A percentile compares a stretch with the other conserved stretches of the same genome.
phyloP scores from a whole-genome alignment of 202 grass and related monocot species.

The Zizania palustris region DNA sequence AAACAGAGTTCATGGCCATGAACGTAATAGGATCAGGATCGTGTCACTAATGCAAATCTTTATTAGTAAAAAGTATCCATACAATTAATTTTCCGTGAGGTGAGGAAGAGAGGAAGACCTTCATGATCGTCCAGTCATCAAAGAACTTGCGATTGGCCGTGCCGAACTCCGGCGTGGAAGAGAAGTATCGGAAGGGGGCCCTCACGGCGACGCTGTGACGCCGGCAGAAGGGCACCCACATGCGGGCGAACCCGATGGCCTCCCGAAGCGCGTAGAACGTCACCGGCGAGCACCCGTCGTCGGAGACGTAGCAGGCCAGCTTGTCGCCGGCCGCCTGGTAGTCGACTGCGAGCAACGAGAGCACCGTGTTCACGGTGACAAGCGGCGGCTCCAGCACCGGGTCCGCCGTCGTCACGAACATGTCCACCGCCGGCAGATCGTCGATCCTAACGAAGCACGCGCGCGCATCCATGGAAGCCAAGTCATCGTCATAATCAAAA shows the following conservation, averaged over 20 bases:
- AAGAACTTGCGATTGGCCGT: conserved; percentile 12
- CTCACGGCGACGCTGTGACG: conserved; percentile 36
- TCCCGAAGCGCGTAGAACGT: conserved; percentile 63
- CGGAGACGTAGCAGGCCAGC: conserved; percentile 73
- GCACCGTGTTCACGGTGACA: conserved; percentile 64
- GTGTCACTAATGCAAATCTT: too few species aligned
- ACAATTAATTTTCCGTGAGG: too few species aligned
- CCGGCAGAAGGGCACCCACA: conserved; percentile 78
- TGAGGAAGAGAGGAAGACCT: conserved; percentile 20
- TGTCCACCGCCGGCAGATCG: conserved; percentile 57
- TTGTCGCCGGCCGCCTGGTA: conserved; percentile 55
- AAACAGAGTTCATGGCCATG: background rate
- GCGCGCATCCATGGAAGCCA: background rate
- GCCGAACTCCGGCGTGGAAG: background rate
- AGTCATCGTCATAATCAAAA: background rate
- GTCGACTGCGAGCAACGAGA: conserved; percentile 69
- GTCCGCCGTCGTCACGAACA: conserved; percentile 85
- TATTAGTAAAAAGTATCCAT: too few species aligned
- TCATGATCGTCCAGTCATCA: conserved; percentile 20
- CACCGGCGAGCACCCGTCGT: conserved; percentile 66
- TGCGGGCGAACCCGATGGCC: conserved; percentile 50
- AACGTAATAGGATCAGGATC: background rate
- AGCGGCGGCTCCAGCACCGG: conserved; percentile 63
- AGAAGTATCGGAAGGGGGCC: conserved; percentile 72
- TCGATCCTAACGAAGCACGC: background rate